Evolutionary conservation across 495 filamentous ascomycete genomes (phyloP), one percentile per base, ranked within the genome.

Genomic region (Penicillium lagena): DNA sequence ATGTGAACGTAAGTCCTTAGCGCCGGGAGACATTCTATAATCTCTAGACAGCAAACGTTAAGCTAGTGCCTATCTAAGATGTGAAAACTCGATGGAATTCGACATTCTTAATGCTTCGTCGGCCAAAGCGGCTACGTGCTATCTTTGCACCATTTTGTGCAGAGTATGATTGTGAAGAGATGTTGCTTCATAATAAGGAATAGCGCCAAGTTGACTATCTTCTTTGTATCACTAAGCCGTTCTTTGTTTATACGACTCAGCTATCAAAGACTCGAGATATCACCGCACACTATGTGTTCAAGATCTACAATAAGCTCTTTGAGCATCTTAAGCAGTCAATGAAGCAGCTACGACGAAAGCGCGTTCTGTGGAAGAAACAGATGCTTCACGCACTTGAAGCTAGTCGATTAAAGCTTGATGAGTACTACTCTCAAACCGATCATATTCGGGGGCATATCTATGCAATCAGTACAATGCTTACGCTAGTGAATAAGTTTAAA

Each of bases 391-490:
- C n/a, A 6, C 31, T 33, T 2, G 31, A 33, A 6, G 31, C 31
- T 6, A 6, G 2, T 33, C n/a, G n/a, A n/a, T 2, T 33, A 33
- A 33, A 33, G 31, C 31, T 33, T 33, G n/a, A 32, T 39, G 7
- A 39, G 10, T 31, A 46, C 13, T 46, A 46, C 11, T 27, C 29
- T 39, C 1, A 30, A 39, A 46, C 12, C 1, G 22, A 46, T 39
- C 34, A 34, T 39, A 46, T 46, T 33, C 22, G 34, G 39, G 30
- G 29, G 7, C 7, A 46, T 32, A 2, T 46, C 22, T 46, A 39
- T 46, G 39, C 28, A 34, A 39, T 46, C 32, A 39, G 15, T 39
- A 46, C 39, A 39, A 46, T 46, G 4, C 29, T 39, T 32, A 14
- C 27, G 34, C 14, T 9, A 5, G 33, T 34, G n/a, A 46, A 46